These are phyloP conservation scores for Starmerella cellae DNA, from an alignment of 805 yeast genomes.

Conservation along the genomic window DNA sequence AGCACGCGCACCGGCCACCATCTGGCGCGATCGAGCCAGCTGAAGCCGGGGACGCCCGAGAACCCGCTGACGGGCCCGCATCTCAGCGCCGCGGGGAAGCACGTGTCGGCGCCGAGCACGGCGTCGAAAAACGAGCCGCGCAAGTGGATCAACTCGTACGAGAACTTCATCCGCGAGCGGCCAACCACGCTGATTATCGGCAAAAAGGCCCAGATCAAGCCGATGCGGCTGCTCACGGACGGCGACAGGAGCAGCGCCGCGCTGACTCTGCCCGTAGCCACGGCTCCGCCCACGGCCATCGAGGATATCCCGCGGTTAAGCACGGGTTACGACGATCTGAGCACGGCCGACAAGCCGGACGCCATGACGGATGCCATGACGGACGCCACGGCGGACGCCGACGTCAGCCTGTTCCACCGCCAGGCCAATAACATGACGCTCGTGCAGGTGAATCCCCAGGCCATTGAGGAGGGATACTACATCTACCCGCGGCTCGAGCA, in stretches of 20 bases:
- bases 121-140: slow-evolving; percentile 6
- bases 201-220: slow-evolving; percentile 1
- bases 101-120: not conserved
- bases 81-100: not conserved
- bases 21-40: not conserved
- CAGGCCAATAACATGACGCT: slow-evolving; percentile 14
- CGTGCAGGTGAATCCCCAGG: slow-evolving; percentile 20
- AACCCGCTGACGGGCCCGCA: slow-evolving; percentile 1
- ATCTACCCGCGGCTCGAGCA: slow-evolving; percentile 57
- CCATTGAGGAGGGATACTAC: slow-evolving; percentile 51
- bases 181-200: slow-evolving; percentile 20
- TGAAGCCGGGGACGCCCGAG: not conserved
- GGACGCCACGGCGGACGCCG: slow-evolving; percentile 2
- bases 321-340: not conserved
- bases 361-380: no score
- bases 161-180: slow-evolving; percentile 16
- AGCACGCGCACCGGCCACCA: not conserved
- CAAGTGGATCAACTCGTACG: slow-evolving; percentile 21
- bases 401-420: slow-evolving; percentile 14
- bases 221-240: not conserved
- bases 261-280: slow-evolving; percentile 6
- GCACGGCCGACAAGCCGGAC: not conserved
- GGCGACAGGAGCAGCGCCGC: not conserved
- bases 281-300: slow-evolving; percentile 8
- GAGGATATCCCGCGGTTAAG: not conserved